Evolutionary conservation across 2,329 filamentous ascomycete species (phyloP).

Genomic region (Lasiodiplodia hormozganensis): DNA sequence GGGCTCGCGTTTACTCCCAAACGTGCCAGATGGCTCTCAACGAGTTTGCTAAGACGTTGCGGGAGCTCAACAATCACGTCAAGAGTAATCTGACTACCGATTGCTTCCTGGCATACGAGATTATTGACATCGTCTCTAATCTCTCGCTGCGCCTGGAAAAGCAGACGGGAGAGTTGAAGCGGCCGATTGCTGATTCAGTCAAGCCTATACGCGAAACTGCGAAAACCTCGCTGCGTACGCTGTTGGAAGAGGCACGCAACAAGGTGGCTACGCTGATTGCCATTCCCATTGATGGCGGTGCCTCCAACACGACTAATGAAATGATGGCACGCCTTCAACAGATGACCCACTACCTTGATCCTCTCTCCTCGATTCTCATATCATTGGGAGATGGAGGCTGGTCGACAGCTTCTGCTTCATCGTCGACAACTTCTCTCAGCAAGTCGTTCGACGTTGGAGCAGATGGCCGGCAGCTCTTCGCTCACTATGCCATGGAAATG

Average conservation of each 20-base stretch:
- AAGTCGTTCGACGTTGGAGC: conserved; percentile 86
- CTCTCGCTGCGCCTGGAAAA: conserved; percentile 81
- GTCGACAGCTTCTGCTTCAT: conserved; percentile 61
- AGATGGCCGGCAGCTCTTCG: conserved; percentile 86
- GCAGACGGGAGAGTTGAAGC: conserved; percentile 84
- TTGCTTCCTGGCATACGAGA: conserved; percentile 93
- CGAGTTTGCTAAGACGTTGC: conserved; percentile 83
- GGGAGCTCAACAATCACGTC: conserved; percentile 89
- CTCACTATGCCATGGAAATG: conserved; percentile 87
- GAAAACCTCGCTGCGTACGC: conserved; percentile 80
- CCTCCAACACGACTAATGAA: conserved; percentile 79
- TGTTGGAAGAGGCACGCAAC: conserved; percentile 82
- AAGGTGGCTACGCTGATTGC: conserved; percentile 70
- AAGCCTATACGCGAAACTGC: conserved; percentile 92
- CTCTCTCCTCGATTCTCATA: conserved; percentile 87
- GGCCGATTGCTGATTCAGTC: conserved; percentile 80
- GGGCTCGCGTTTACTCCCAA: conserved; percentile 77
- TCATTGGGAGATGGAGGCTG: conserved; percentile 94
- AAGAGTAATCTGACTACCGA: conserved; percentile 86
- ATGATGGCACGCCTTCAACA: conserved; percentile 86
- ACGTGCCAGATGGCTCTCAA: conserved; percentile 80
- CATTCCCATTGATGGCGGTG: conserved; percentile 78
- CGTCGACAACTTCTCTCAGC: conserved; percentile 64
- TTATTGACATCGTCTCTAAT: conserved; percentile 85
- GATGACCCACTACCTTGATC: conserved; percentile 84